Percentiles rank a stretch among this genome's conserved stretches.
Conservation (phyloP, 192 early-diverging fungal species). For the Coemansia javaensis region DNA sequence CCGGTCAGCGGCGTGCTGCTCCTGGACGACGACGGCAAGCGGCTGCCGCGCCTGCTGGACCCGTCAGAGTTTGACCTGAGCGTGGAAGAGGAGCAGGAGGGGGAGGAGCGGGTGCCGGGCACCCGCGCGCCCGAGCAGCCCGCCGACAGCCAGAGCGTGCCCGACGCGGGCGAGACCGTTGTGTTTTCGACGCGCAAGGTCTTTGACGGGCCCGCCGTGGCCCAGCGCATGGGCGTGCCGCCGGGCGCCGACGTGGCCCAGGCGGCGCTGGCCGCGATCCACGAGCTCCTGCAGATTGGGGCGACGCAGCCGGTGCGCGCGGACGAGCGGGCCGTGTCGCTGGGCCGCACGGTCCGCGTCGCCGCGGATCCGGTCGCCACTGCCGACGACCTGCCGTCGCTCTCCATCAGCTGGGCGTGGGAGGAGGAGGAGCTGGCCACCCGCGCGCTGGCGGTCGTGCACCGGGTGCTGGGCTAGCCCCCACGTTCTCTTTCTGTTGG, state of each 20-base stretch:
- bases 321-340: not conserved
- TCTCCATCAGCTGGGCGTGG: conserved; percentile 61
- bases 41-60: conserved; percentile 29
- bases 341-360: conserved; percentile 15
- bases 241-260: conserved; percentile 1
- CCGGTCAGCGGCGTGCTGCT: conserved; percentile 42
- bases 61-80: conserved; percentile 44
- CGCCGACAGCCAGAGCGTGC: not conserved
- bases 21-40: conserved; percentile 27
- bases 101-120: not conserved
- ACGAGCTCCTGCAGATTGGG: conserved; percentile 22
- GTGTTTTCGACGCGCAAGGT: conserved; percentile 32
- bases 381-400: conserved; percentile 14
- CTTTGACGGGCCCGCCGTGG: conserved; percentile 16
- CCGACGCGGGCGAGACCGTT: conserved; percentile 6
- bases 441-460: conserved; percentile 53
- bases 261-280: conserved; percentile 14
- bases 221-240: conserved; percentile 18
- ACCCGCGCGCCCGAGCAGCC: not conserved
- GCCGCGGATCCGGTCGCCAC: not conserved
- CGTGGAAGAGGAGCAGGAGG: not conserved
- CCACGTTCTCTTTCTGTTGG: not conserved
- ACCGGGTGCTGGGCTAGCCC: conserved; percentile 31
- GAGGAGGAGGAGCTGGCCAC: conserved; percentile 65
- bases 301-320: conserved; percentile 2